phyloP scores from a whole-genome alignment of 2,329 filamentous ascomycete genomes.

The Biscogniauxia marginata region DNA sequence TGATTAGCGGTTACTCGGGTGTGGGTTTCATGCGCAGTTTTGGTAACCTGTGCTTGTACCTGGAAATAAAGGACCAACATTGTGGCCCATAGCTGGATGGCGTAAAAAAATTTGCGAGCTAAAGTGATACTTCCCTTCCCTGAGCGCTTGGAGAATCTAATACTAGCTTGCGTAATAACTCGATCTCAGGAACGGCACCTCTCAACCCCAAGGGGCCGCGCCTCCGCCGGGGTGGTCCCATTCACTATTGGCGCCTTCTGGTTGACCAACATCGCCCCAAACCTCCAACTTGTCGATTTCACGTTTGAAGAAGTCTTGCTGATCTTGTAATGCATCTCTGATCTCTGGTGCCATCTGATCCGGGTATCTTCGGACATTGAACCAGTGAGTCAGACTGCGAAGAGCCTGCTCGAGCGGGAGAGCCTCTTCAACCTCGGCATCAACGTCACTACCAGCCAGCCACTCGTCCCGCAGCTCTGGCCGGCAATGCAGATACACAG shows the following conservation, averaged over 20 bases:
- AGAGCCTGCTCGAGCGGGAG: conserved; percentile 89
- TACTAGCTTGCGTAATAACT: background rate
- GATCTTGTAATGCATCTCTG: conserved; percentile 61
- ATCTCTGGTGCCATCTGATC: conserved; percentile 68
- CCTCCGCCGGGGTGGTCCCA: background rate
- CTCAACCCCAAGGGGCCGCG: background rate
- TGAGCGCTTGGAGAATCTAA: no score
- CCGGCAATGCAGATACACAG: conserved; percentile 89
- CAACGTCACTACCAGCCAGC: conserved; percentile 86
- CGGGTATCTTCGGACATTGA: conserved; percentile 80
- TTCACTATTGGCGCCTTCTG: background rate
- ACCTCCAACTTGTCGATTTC: conserved; percentile 72
- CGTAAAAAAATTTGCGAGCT: no score
- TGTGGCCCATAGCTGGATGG: no score
- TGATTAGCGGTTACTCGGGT: no score
- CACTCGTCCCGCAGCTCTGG: conserved; percentile 94
- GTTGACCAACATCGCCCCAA: conserved; percentile 42
- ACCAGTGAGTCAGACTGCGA: conserved; percentile 89
- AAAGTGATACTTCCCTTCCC: no score
- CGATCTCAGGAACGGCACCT: background rate
- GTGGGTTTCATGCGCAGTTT: no score
- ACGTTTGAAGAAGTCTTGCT: conserved; percentile 76
- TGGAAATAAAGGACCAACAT: no score
- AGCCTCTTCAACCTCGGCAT: conserved; percentile 90
- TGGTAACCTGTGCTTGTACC: no score